phyloP scores from a whole-genome alignment of 176 grass and related monocot species.

The Cenchrus purpureus region DNA sequence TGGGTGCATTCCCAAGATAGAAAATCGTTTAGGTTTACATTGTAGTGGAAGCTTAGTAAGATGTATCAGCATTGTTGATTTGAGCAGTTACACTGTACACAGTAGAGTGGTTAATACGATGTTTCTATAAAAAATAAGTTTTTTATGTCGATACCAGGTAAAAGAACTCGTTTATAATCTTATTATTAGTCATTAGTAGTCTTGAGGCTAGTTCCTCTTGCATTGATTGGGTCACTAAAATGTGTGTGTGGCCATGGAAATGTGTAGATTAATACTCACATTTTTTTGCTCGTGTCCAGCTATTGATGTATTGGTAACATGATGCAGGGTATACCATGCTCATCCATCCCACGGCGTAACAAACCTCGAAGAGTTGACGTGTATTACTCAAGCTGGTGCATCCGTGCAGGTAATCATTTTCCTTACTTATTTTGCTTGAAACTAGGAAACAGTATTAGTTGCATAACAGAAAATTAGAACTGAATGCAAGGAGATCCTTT shows the following conservation, averaged over 20 bases:
- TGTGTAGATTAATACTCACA: not conserved
- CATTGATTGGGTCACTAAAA: constrained; percentile 10
- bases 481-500: not conserved
- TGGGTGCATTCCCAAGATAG: not conserved
- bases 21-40: not conserved
- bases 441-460: not conserved
- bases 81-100: constrained; percentile 4
- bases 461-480: not conserved
- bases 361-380: constrained; percentile 86
- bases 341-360: constrained; percentile 60
- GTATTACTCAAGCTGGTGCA: constrained; percentile 95
- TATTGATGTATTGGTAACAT: constrained; percentile 38
- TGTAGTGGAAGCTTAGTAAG: not conserved
- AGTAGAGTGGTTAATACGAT: constrained; percentile 31
- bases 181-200: constrained; percentile 23
- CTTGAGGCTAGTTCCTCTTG: constrained; percentile 29
- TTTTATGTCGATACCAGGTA: not conserved
- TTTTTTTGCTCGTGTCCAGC: not conserved
- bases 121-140: not conserved
- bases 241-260: not conserved
- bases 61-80: constrained; percentile 23
- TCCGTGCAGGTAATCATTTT: constrained; percentile 64
- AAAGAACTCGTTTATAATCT: not conserved
- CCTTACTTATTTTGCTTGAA: not conserved
- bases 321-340: constrained; percentile 72